These are phyloP conservation scores for Allantophomopsis cytisporea DNA, from an alignment of 2,329 filamentous ascomycete species.

Conservation along the genomic window DNA sequence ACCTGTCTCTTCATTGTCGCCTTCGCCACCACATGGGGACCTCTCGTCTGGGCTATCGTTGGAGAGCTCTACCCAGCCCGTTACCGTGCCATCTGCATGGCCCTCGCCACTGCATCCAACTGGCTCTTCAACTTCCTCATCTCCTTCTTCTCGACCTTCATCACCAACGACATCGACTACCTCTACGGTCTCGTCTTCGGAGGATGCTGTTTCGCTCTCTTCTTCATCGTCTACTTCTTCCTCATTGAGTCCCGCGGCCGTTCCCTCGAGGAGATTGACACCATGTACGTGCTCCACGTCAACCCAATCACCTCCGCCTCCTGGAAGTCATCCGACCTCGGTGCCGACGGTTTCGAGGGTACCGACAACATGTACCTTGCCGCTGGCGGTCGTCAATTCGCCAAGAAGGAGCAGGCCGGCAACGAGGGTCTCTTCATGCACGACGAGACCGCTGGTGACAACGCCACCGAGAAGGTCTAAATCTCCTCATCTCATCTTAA, in stretches of 20 bases:
- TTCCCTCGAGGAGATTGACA: constrained; percentile 64
- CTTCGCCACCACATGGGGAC: constrained; percentile 58
- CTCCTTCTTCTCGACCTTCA: constrained; percentile 16
- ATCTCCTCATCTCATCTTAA: too few relatives aligned
- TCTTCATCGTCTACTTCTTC: constrained; percentile 44
- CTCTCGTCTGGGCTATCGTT: constrained; percentile 53
- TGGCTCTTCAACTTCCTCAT: constrained; percentile 3
- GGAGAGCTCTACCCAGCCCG: constrained; percentile 53
- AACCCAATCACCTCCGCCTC: constrained; percentile 22
- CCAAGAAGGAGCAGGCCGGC: neutral
- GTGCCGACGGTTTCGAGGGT: neutral
- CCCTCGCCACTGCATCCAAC: constrained; percentile 38
- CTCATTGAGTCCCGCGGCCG: constrained; percentile 55
- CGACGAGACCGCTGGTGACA: neutral
- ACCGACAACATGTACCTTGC: neutral
- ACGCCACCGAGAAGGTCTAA: too few relatives aligned
- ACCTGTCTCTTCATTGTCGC: constrained; percentile 51
- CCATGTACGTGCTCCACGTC: constrained; percentile 47
- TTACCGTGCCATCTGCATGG: constrained; percentile 45
- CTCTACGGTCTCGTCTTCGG: constrained; percentile 9
- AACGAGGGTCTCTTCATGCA: neutral
- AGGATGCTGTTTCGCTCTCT: constrained; percentile 11
- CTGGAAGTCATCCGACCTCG: constrained; percentile 4
- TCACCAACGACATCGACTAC: constrained; percentile 18
- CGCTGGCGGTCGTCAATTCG: neutral